Evolutionary conservation across 1,284 basidiomycete genomes (phyloP).

Genomic region (Boletus sp.): DNA sequence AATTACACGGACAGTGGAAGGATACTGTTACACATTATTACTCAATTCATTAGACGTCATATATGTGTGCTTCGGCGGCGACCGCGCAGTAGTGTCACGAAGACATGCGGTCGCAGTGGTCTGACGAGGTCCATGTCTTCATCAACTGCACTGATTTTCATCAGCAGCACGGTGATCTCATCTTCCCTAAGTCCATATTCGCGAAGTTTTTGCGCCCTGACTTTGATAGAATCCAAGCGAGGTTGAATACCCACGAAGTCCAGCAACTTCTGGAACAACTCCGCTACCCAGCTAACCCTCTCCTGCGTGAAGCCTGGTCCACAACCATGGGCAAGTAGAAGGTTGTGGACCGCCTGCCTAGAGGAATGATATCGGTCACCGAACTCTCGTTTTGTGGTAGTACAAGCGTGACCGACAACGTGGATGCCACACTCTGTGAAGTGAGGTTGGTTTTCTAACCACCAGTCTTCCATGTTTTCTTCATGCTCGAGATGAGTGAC

Average conservation of each 20-base stretch:
- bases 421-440: slow-evolving; percentile 21
- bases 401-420: slow-evolving; percentile 26
- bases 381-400: slow-evolving; percentile 30
- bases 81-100: slow-evolving; percentile 4
- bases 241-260: slow-evolving; percentile 27
- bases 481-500: slow-evolving; percentile 32
- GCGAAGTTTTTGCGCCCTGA: slow-evolving; percentile 27
- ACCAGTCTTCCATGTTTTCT: slow-evolving; percentile 31
- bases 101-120: slow-evolving; percentile 4
- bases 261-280: slow-evolving; percentile 26
- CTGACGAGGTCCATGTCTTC: slow-evolving; percentile 22
- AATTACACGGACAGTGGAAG: slow-evolving; percentile 6
- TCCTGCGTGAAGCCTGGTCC: slow-evolving; percentile 25
- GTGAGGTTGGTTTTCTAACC: slow-evolving; percentile 20
- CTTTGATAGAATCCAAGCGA: slow-evolving; percentile 25
- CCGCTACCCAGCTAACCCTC: slow-evolving; percentile 26
- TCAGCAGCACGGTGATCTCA: slow-evolving; percentile 22
- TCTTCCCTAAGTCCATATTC: slow-evolving; percentile 30
- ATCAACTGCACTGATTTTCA: slow-evolving; percentile 23
- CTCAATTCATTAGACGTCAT: slow-evolving; percentile 8
- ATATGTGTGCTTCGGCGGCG: slow-evolving; percentile 17
- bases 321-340: slow-evolving; percentile 23
- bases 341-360: slow-evolving; percentile 23
- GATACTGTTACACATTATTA: slow-evolving; percentile 3
- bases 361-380: slow-evolving; percentile 26